Conservation (phyloP, 2,329 filamentous ascomycete species). For the Trichoderma harzianum region DNA sequence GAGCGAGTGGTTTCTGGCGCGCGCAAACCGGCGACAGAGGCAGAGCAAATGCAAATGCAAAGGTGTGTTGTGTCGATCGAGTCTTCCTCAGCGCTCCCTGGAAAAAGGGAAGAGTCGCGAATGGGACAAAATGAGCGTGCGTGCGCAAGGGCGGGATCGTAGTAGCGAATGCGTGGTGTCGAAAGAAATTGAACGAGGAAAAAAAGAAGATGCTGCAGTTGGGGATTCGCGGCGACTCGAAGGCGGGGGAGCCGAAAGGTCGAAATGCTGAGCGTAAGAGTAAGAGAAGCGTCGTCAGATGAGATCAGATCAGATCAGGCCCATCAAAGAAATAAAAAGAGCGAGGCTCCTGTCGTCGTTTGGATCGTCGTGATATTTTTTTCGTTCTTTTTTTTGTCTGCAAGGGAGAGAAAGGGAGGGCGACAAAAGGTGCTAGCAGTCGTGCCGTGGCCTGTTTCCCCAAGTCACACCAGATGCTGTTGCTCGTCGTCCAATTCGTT, state of each 20-base stretch:
- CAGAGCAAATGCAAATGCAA: neutral
- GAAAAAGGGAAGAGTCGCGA: conserved; percentile 3
- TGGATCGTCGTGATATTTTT: neutral
- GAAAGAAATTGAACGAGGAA: neutral
- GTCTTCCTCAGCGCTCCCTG: neutral
- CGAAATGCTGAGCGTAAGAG: neutral
- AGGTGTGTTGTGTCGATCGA: conserved; percentile 8
- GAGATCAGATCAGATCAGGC: neutral
- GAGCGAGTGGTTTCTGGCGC: conserved; percentile 21
- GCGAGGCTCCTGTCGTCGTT: conserved; percentile 2
- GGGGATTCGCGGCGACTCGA: conserved; percentile 2
- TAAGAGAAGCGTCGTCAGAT: neutral
- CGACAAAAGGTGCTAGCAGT: neutral
- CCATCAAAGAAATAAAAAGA: neutral
- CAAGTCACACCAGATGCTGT: conserved; percentile 2
- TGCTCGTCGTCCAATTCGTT: conserved; percentile 5
- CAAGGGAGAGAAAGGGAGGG: conserved; percentile 8
- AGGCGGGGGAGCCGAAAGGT: conserved; percentile 5
- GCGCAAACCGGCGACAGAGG: conserved; percentile 22
- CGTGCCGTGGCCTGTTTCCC: neutral
- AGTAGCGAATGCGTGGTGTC: conserved; percentile 9
- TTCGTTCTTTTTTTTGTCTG: neutral
- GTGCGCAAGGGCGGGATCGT: neutral
- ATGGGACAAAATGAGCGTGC: conserved; percentile 13
- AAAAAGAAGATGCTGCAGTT: neutral